Base-by-base conservation (phyloP, 108 stramenopile genomes). In the Cyclotella kingstonii region DNA sequence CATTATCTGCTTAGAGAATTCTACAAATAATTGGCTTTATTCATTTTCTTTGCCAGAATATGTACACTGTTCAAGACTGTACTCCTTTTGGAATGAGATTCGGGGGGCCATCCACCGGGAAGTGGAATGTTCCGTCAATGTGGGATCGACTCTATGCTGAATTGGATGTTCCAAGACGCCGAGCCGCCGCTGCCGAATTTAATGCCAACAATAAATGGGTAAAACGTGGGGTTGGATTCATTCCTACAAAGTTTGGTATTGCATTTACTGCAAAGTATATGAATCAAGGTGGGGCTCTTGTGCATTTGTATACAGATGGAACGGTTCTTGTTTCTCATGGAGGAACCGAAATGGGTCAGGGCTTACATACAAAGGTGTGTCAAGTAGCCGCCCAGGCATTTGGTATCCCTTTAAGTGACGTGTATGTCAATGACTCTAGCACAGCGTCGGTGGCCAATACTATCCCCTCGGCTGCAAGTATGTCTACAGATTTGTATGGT, bases 291-390 rank as follows among this genome's bases (percentile, higher is more conserved):
- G 96, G 96, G 14, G 91, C 96, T 6, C 81, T 97, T 4, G 95
- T 97, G 1, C 95, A 97, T 73, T 62, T 97, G 5, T 97, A 97
- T 58, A 80, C 77, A 19, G 96, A 97, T 63, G 96, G 94, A 2
- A 93, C 94, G 8, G 93, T 97, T 17, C 72, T 95, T 40, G 91
- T 96, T 2, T 78, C 84, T 36, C 96, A 97, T 53, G 96, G 96
- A 39, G 96, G 96, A 36, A 97, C 95, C 2, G 96, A 97, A 77
- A 97, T 97, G 96, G 96, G 96, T 18, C 94, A 97, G 68, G 96
- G 96, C 22, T 50, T 97, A 31, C 93, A 94, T 62, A 97, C 96
- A 2, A 97, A 97, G 78, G 92, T 95, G 5, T 89, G 86, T 45
- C 94, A 95, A 64, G 87, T 97, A 39, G 94, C 91, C 30, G 95